These are phyloP conservation scores for Daphne laureola DNA, from an alignment of 441 rosid genomes.

Conservation along the genomic window DNA sequence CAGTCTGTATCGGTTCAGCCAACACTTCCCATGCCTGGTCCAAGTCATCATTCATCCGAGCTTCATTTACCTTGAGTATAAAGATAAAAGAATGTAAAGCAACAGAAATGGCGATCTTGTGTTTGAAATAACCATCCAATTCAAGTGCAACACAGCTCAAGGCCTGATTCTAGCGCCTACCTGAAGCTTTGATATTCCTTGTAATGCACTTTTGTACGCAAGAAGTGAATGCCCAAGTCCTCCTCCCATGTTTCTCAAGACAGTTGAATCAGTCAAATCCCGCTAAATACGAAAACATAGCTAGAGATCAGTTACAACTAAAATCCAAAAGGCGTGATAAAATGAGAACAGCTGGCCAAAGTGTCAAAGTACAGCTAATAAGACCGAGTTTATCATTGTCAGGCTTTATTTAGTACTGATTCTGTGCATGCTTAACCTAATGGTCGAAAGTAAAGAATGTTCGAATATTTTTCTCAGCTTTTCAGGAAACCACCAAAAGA, in stretches of 20 bases:
- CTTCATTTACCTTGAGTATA: slow-evolving; percentile 62
- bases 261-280: slow-evolving; percentile 92
- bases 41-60: slow-evolving; percentile 67
- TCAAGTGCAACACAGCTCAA: too few species aligned
- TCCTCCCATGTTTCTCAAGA: slow-evolving; percentile 86
- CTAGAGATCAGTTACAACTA: slow-evolving; percentile 6
- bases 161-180: slow-evolving; percentile 22
- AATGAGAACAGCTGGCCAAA: slow-evolving; percentile 3
- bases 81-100: too few species aligned
- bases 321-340: slow-evolving; percentile 4
- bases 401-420: too few species aligned
- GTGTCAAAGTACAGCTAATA: slow-evolving; percentile 1
- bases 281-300: slow-evolving; percentile 37
- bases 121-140: too few species aligned
- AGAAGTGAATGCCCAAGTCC: slow-evolving; percentile 93
- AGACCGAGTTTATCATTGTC: background rate
- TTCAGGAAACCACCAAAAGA: too few species aligned
- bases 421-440: too few species aligned
- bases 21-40: slow-evolving; percentile 88
- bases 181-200: slow-evolving; percentile 86
- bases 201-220: slow-evolving; percentile 77
- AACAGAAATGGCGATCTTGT: background rate
- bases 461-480: too few species aligned
- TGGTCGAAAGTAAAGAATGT: too few species aligned
- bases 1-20: slow-evolving; percentile 91